Evolutionary conservation across 345 rosid species (phyloP), one percentile per base, ranked within the genome.

Genomic region (Aquilaria malaccensis): DNA sequence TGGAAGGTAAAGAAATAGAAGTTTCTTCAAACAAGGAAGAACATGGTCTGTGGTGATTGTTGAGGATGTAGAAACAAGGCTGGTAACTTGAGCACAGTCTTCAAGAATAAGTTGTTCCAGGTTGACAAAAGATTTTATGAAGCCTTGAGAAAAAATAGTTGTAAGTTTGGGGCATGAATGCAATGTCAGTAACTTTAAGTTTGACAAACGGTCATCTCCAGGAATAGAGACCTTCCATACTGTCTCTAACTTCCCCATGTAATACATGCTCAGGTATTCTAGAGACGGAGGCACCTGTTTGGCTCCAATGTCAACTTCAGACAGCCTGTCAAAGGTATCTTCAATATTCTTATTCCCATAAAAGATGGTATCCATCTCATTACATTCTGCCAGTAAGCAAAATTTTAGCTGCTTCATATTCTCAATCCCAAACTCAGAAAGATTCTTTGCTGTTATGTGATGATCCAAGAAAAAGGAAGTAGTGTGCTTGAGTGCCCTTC

Each of bases 321-420:
- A 52, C 30, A 10, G 37, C 9, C 22, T 15, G 33, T 52, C 51
- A 50, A 51, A 33, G 45, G 22, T 43, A 33, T 11, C 47, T 41
- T 52, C 31, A 13, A 2, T 0, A 62, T 11, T 33, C 32, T 3
- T 31, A 10, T 55, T 29, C 31, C 66, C 74, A 52, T 69, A 70
- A 9, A 63, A 30, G 2, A 77, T 30, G 12, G 41, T 66, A 43
- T 58, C 55, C 43, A 70, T 12, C 47, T 63, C 41, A 33, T 64
- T 67, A 59, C 77, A 77, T 32, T 77, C 70, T 4, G 64, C 75
- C 10, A 67, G 14, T 56, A 77, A 22, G 13, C 80, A 73, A 15
- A 67, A 64, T 6, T 64, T 63, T 43, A 73, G 66, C 13, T 65
- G 41, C 30, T 48, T 50, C 77, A 73, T 63, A 58, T 31, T 60